A percentile compares a stretch with the other conserved stretches of the same genome.
Evolutionary conservation across 2,329 filamentous ascomycete species (phyloP).

Genomic region (Neofusicoccum umdonicola): DNA sequence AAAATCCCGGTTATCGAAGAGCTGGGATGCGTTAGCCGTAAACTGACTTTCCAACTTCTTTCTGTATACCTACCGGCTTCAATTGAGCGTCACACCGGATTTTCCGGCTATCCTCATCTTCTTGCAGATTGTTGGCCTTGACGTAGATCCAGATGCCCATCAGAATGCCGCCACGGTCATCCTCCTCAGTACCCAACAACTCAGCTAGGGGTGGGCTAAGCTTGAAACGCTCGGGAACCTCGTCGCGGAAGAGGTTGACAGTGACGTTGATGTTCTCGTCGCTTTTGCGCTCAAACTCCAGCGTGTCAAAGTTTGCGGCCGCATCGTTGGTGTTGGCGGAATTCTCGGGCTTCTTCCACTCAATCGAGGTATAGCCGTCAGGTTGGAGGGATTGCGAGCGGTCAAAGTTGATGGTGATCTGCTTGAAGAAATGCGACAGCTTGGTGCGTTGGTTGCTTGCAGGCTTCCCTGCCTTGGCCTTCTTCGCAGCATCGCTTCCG

Average conservation of each 20-base stretch:
- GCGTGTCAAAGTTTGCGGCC: slow-evolving; percentile 78
- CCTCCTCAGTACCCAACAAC: slow-evolving; percentile 81
- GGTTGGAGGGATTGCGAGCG: slow-evolving; percentile 63
- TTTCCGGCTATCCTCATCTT: slow-evolving; percentile 90
- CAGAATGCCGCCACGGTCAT: slow-evolving; percentile 81
- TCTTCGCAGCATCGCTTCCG: slow-evolving; percentile 32
- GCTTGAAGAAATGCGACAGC: slow-evolving; percentile 78
- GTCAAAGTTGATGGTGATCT: slow-evolving; percentile 65
- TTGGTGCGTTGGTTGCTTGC: slow-evolving; percentile 44
- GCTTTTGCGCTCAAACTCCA: slow-evolving; percentile 86
- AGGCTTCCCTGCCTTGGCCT: slow-evolving; percentile 26
- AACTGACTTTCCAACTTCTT: background rate
- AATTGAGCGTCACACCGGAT: slow-evolving; percentile 87
- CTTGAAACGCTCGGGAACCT: slow-evolving; percentile 79
- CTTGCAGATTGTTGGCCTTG: slow-evolving; percentile 77
- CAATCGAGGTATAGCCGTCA: slow-evolving; percentile 62
- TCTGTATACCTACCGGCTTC: slow-evolving; percentile 59
- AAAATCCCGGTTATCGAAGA: slow-evolving; percentile 66
- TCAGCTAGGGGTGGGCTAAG: slow-evolving; percentile 77
- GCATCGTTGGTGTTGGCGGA: slow-evolving; percentile 54
- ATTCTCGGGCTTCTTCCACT: slow-evolving; percentile 79
- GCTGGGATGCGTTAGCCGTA: slow-evolving; percentile 44
- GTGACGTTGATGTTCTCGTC: slow-evolving; percentile 92
- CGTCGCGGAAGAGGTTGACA: slow-evolving; percentile 80
- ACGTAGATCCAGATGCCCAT: slow-evolving; percentile 97